Percentiles rank a stretch among this genome's conserved stretches.
Evolutionary conservation across 345 rosid species (phyloP).

Genomic region (Diplotaxis tenuifolia): DNA sequence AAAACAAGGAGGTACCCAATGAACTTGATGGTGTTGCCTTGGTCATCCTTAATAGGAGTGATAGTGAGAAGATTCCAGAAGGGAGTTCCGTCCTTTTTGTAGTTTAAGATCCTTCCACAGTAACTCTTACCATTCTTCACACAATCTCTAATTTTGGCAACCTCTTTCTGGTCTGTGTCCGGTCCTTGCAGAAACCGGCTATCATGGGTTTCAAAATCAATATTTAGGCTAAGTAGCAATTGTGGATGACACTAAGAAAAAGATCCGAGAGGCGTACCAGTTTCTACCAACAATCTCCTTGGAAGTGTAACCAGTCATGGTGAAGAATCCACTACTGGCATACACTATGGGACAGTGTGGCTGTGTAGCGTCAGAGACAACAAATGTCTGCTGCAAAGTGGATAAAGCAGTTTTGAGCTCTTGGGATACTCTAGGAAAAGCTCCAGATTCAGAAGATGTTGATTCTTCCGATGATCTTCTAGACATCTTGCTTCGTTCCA

Average conservation of each 20-base stretch:
- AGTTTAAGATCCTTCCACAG: constrained; percentile 91
- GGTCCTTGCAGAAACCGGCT: constrained; percentile 98
- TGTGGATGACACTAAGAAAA: not conserved
- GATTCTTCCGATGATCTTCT: constrained; percentile 71
- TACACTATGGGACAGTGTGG: constrained; percentile 86
- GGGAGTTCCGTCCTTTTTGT: constrained; percentile 88
- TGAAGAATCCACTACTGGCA: constrained; percentile 93
- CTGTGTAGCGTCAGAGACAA: constrained; percentile 87
- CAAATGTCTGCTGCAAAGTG: constrained; percentile 91
- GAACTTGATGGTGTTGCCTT: constrained; percentile 78
- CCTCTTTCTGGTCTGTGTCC: constrained; percentile 74
- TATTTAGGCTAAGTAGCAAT: not conserved
- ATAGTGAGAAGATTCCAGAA: constrained; percentile 98
- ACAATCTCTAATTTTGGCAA: constrained; percentile 70
- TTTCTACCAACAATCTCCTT: constrained; percentile 83
- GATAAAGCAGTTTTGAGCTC: constrained; percentile 87
- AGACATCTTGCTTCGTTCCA: constrained; percentile 47
- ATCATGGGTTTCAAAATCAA: constrained; percentile 27
- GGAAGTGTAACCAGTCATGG: constrained; percentile 88
- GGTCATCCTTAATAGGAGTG: constrained; percentile 83
- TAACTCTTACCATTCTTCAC: constrained; percentile 70
- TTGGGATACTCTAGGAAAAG: constrained; percentile 72
- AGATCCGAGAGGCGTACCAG: constrained; percentile 56
- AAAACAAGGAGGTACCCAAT: constrained; percentile 58
- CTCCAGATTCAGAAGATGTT: constrained; percentile 40